A percentile compares a stretch with the other conserved stretches of the same genome.
These are phyloP conservation scores for Acacia pycnantha DNA, from an alignment of 331 rosid species.

Conservation along the genomic window DNA sequence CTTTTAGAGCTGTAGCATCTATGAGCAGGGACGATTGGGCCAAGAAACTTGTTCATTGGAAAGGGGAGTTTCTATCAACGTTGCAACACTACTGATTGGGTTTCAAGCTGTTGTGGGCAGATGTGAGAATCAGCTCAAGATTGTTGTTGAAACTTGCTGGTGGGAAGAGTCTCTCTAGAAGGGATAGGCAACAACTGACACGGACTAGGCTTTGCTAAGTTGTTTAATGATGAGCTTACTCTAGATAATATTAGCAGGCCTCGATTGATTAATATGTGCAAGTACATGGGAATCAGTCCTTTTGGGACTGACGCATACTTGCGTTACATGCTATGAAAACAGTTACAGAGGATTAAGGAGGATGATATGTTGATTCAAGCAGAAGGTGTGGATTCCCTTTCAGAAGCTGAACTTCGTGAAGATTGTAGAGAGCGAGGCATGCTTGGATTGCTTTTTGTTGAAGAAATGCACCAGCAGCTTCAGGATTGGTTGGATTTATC, in stretches of 20 bases:
- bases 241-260: conserved; percentile 97
- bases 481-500: conserved; percentile 97
- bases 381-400: conserved; percentile 92
- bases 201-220: conserved; percentile 95
- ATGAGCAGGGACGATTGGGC: conserved; percentile 99
- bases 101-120: conserved; percentile 74
- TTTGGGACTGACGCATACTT: conserved; percentile 88
- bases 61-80: conserved; percentile 65
- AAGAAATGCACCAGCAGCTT: conserved; percentile 98
- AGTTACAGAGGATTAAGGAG: conserved; percentile 80
- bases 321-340: conserved; percentile 84
- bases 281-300: conserved; percentile 94
- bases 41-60: conserved; percentile 79
- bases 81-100: conserved; percentile 97
- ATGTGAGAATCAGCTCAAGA: conserved; percentile 80
- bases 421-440: conserved; percentile 97
- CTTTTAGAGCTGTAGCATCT: conserved; percentile 70
- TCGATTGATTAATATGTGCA: conserved; percentile 94
- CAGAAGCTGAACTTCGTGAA: conserved; percentile 91
- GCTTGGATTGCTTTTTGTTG: conserved; percentile 91
- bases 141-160: conserved; percentile 84
- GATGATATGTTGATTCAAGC: conserved; percentile 90
- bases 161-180: conserved; percentile 88
- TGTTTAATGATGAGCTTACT: conserved; percentile 96
- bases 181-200: conserved; percentile 88